Evolutionary conservation across 2,329 filamentous ascomycete genomes (phyloP).

Genomic region (Fusarium protoensiforme): DNA sequence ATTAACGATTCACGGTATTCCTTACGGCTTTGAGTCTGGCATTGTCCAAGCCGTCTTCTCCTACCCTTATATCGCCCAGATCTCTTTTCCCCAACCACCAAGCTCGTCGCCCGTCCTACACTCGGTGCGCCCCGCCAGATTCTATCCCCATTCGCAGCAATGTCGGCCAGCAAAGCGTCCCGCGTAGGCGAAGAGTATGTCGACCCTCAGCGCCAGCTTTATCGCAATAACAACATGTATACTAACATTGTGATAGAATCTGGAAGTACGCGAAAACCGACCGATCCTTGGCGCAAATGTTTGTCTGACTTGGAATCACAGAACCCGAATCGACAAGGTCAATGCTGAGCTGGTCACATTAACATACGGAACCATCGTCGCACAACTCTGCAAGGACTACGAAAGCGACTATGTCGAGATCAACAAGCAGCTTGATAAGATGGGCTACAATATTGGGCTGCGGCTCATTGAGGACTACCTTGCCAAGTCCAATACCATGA

Average conservation of each 20-base stretch:
- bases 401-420: conserved; percentile 94
- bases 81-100: not conserved
- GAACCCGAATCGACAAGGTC: conserved; percentile 95
- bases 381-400: conserved; percentile 96
- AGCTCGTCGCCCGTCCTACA: not conserved
- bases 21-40: not conserved
- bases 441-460: conserved; percentile 98
- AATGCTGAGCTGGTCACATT: conserved; percentile 97
- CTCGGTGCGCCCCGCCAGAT: not conserved
- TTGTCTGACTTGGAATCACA: conserved; percentile 52
- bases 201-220: not conserved
- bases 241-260: conserved; percentile 69
- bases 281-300: not conserved
- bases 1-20: conserved; percentile 5
- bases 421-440: conserved; percentile 97
- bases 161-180: conserved; percentile 71
- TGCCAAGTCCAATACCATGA: conserved; percentile 91
- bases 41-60: not conserved
- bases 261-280: conserved; percentile 80
- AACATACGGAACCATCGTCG: conserved; percentile 97
- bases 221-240: conserved; percentile 1
- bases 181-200: conserved; percentile 72
- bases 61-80: not conserved
- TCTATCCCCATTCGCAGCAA: conserved; percentile 44
- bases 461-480: conserved; percentile 97